These are phyloP conservation scores for Cladosporium oxysporum DNA, from an alignment of 2,329 filamentous ascomycete species.

Conservation along the genomic window DNA sequence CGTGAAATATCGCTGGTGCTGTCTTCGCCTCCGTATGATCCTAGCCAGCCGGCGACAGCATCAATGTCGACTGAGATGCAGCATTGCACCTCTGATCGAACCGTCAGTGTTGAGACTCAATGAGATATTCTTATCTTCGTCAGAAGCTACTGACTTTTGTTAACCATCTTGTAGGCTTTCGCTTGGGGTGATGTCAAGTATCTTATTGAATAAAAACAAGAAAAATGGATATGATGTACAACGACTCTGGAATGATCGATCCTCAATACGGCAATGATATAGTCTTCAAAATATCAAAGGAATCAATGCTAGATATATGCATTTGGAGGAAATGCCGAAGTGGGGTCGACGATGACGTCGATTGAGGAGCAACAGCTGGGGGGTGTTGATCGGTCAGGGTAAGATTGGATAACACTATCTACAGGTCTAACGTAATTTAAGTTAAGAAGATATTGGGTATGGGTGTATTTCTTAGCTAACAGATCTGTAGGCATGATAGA, in stretches of 20 bases:
- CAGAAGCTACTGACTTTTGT: constrained; percentile 4
- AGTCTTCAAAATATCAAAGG: neutral
- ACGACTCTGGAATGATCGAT: neutral
- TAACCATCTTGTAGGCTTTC: neutral
- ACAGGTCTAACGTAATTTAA: constrained; percentile 8
- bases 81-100: constrained; percentile 33
- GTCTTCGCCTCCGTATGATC: constrained; percentile 73
- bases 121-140: neutral
- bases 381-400: neutral
- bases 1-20: constrained; percentile 71
- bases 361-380: constrained; percentile 3
- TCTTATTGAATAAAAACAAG: neutral
- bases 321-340: neutral
- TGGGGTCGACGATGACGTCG: constrained; percentile 14
- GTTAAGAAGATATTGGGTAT: neutral
- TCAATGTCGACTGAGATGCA: constrained; percentile 65
- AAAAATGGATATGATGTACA: neutral
- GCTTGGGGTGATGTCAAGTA: neutral
- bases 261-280: neutral
- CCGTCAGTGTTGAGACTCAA: neutral
- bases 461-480: neutral
- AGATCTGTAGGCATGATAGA: neutral
- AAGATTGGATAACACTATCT: constrained; percentile 11
- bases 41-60: constrained; percentile 75
- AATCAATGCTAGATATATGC: neutral